Evolutionary conservation across 2,329 filamentous ascomycete genomes (phyloP), one percentile per base, ranked within the genome.

Genomic region (Mycosphaerella sp.): DNA sequence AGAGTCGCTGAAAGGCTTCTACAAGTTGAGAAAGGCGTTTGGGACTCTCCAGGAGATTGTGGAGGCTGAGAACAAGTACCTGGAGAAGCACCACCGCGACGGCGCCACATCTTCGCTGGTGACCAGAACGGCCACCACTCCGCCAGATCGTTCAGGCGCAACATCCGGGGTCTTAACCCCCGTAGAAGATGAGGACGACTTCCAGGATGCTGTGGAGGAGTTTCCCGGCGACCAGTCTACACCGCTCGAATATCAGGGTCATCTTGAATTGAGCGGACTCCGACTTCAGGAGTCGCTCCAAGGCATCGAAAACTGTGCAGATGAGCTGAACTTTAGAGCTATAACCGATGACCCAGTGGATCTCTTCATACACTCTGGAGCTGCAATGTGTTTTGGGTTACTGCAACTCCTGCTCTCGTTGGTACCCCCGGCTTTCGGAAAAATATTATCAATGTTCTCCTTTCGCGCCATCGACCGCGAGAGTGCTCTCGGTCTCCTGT

Each of bases 11-110:
- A 89, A 85, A 70, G 89, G 89, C 5, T 97, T 97, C 64, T 94
- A 95, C 66, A 95, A 93, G 70, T 71, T 97, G 60, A 79, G 91
- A 55, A 95, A 94, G 67, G 91, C 91, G 0, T 97, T 87, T 63
- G 73, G 89, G 35, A 85, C 89, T 0, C 75, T 98, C 3, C 86
- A 95, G 62, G 78, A 77, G 8, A 87, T 98, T 49, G 77, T 90
- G 64, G 79, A 86, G 54, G 79, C 84, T 30, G 90, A 95, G 70
- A 78, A 78, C 18, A 81, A 78, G 54, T 82, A 77, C 54, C 63
- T 81, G 64, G 53, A 66, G 59, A 55, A 72, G 68, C 54, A 56
- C 27, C 44, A 48, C 17, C 44, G 59, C 13, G 49, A 25, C 13
- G 52, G 49, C 6, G 32, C 21, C 12, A 41, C 41, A n/a, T 44